Evolutionary conservation across 2,329 filamentous ascomycete species (phyloP).

Genomic region (Piedraia hortae): DNA sequence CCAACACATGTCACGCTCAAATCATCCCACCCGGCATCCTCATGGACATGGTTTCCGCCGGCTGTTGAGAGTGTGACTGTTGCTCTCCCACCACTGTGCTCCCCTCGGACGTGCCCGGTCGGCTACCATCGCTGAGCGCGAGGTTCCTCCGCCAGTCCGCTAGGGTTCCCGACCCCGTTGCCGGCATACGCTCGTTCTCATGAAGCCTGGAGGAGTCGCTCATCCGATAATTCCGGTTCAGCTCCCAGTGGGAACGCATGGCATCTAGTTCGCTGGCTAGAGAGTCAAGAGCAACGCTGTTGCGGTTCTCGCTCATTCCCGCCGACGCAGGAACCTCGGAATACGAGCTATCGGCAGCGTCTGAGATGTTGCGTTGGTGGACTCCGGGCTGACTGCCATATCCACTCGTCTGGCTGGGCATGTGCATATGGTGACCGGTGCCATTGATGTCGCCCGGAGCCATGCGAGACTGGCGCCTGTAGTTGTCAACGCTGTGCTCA

Average conservation of each 20-base stretch:
- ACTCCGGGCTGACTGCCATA: constrained; percentile 1
- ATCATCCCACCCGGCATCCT: too few species aligned
- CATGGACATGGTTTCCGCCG: too few species aligned
- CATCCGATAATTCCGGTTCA: constrained; percentile 79
- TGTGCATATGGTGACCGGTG: constrained; percentile 13
- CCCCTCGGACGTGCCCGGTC: constrained; percentile 2
- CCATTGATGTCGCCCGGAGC: constrained; percentile 2
- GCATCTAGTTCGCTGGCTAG: constrained; percentile 80
- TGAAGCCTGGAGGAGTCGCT: constrained; percentile 76
- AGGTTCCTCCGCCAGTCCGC: constrained; percentile 58
- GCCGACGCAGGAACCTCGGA: constrained; percentile 13
- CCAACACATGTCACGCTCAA: too few species aligned
- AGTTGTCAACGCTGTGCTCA: constrained; percentile 77
- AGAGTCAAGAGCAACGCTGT: constrained; percentile 37
- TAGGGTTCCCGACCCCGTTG: constrained; percentile 17
- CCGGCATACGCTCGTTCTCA: constrained; percentile 17
- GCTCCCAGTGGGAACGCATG: constrained; percentile 80
- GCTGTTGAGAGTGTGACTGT: too few species aligned
- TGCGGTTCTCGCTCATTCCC: constrained; percentile 7
- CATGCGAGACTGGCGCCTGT: constrained; percentile 44
- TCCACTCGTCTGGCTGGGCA: constrained; percentile 17
- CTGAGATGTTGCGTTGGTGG: constrained; percentile 29
- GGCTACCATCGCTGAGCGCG: constrained; percentile 19
- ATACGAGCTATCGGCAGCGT: constrained; percentile 31
- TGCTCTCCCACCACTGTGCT: background rate